Percentiles rank a stretch among this genome's conserved stretches.
Conservation (phyloP, 495 filamentous ascomycete species). For the Arthonia radiata region DNA sequence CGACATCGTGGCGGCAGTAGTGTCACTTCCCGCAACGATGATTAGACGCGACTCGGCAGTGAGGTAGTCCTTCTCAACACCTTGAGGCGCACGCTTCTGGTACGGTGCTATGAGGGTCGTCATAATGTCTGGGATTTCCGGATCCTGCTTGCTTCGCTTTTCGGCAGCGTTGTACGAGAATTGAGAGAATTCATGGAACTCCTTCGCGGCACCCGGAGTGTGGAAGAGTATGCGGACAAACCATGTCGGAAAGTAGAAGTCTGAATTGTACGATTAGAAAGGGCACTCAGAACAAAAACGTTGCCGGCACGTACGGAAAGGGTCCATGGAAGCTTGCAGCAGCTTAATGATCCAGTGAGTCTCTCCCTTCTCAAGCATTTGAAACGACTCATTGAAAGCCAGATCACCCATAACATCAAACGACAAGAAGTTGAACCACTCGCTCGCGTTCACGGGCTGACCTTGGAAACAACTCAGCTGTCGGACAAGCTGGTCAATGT, state of each 20-base stretch:
- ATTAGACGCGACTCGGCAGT: conserved; percentile 6
- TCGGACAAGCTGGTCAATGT: conserved; percentile 4
- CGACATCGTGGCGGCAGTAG: conserved; percentile 21
- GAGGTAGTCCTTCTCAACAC: conserved; percentile 1
- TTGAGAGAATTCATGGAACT: conserved; percentile 4
- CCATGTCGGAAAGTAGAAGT: conserved; percentile 4
- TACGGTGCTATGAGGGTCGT: too few relatives aligned
- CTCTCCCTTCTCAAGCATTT: conserved; percentile 26
- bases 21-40: conserved; percentile 26
- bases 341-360: conserved; percentile 20
- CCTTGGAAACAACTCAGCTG: conserved; percentile 11
- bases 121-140: conserved; percentile 11
- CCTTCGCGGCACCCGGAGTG: conserved; percentile 4
- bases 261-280: too few relatives aligned
- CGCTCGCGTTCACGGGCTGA: conserved; percentile 15
- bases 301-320: too few relatives aligned
- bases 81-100: too few relatives aligned
- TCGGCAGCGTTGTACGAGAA: too few relatives aligned
- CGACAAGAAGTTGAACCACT: conserved; percentile 9
- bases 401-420: conserved; percentile 12
- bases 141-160: too few relatives aligned
- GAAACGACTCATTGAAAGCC: conserved; percentile 8
- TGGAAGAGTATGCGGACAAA: conserved; percentile 4
- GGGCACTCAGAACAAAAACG: too few relatives aligned
- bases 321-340: conserved; percentile 2